Evolutionary conservation across 371 early-diverging fungal species (phyloP).

Genomic region (Basidiobolus meristosporus): DNA sequence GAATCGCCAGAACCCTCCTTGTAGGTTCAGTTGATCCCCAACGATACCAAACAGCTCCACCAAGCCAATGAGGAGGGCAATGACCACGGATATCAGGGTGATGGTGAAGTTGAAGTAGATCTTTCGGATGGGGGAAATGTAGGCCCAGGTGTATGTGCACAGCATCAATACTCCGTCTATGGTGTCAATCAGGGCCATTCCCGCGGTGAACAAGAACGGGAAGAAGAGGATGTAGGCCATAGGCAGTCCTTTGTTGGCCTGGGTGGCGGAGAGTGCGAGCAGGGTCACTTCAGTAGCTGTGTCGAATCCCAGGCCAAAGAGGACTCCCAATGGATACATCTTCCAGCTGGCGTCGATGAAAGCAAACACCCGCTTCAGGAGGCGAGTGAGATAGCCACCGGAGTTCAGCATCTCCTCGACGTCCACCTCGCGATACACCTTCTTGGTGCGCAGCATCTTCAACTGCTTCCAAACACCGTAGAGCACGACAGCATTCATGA

Average conservation of each 20-base stretch:
- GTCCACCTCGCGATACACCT: slow-evolving; percentile 20
- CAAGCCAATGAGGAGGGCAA: slow-evolving; percentile 31
- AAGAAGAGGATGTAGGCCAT: slow-evolving; percentile 27
- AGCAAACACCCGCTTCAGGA: slow-evolving; percentile 26
- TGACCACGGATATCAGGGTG: slow-evolving; percentile 29
- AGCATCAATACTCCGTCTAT: slow-evolving; percentile 43
- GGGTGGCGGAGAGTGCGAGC: slow-evolving; percentile 27
- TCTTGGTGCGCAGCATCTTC: slow-evolving; percentile 13
- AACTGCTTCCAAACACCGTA: slow-evolving; percentile 15
- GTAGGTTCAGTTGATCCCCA: slow-evolving; percentile 15
- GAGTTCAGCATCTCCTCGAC: slow-evolving; percentile 16
- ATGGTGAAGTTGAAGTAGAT: slow-evolving; percentile 41
- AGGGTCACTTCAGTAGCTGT: slow-evolving; percentile 41
- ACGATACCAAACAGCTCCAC: slow-evolving; percentile 27
- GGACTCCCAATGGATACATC: slow-evolving; percentile 37
- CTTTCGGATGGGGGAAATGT: slow-evolving; percentile 29
- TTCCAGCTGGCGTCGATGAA: slow-evolving; percentile 38
- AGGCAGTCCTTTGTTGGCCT: slow-evolving; percentile 21
- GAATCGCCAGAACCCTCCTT: slow-evolving; percentile 34
- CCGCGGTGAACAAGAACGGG: slow-evolving; percentile 40
- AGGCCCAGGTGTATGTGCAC: slow-evolving; percentile 36
- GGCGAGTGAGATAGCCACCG: slow-evolving; percentile 21
- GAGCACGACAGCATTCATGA: slow-evolving; percentile 25
- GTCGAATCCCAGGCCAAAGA: slow-evolving; percentile 53
- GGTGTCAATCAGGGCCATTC: slow-evolving; percentile 44